phyloP scores from a whole-genome alignment of 1,284 basidiomycete species.

The Chalciporus sp. region DNA sequence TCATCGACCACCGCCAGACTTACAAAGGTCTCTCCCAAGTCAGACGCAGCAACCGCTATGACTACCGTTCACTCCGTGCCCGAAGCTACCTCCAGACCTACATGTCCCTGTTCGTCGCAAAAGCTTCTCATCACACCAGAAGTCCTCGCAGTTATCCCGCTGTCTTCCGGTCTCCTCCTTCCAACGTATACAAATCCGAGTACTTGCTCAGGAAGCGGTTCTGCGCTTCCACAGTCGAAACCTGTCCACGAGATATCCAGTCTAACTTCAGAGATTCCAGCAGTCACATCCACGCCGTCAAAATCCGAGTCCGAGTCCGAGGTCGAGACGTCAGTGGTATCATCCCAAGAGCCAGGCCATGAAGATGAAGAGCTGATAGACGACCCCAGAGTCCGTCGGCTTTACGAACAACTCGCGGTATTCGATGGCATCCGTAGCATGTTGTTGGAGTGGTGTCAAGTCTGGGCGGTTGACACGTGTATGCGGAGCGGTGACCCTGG shows the following conservation, averaged over 20 bases:
- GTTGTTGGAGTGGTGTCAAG: slow-evolving; percentile 16
- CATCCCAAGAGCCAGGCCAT: neutral
- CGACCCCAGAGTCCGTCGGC: slow-evolving; percentile 12
- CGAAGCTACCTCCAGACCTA: neutral
- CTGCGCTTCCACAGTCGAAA: neutral
- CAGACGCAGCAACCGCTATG: neutral
- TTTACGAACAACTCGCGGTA: slow-evolving; percentile 10
- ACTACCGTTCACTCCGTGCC: too few relatives aligned
- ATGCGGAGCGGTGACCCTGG: neutral
- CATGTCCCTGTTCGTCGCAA: neutral
- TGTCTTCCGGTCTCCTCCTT: neutral
- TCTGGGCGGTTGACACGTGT: neutral
- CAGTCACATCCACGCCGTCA: neutral
- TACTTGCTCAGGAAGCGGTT: neutral
- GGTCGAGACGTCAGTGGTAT: neutral
- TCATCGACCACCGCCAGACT: neutral
- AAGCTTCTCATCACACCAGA: neutral
- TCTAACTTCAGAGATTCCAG: neutral
- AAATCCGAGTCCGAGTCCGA: neutral
- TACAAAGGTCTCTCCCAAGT: neutral
- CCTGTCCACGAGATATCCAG: neutral
- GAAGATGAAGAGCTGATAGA: neutral
- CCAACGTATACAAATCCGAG: neutral
- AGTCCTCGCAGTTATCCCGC: neutral
- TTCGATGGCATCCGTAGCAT: slow-evolving; percentile 3